A percentile compares a stretch with the other conserved stretches of the same genome.
These are phyloP conservation scores for Peribolospora baueri DNA, from an alignment of 768 basidiomycete species.

Conservation along the genomic window DNA sequence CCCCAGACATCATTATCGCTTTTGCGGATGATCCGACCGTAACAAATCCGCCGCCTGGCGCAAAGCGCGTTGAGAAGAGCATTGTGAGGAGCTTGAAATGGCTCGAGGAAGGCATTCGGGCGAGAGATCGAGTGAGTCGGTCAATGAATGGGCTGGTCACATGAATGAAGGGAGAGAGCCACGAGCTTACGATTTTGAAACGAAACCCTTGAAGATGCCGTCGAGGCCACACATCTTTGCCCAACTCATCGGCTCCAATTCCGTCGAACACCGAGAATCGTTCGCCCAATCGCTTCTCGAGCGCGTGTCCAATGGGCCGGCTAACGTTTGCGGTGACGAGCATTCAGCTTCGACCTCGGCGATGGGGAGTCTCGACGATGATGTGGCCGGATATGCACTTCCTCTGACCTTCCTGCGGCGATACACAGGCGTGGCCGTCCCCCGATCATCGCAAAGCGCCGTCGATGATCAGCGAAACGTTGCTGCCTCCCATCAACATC, in stretches of 20 bases:
- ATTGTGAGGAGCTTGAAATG: conserved; percentile 5
- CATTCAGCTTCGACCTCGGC: conserved; percentile 9
- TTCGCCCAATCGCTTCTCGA: conserved; percentile 39
- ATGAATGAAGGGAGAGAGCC: not conserved
- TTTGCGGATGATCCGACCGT: conserved; percentile 6
- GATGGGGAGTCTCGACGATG: conserved; percentile 43
- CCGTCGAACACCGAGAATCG: conserved; percentile 32
- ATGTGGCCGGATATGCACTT: conserved; percentile 42
- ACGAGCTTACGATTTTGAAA: not conserved
- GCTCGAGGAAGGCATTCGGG: not conserved
- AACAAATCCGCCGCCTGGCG: not conserved
- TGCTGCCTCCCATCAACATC: conserved; percentile 10
- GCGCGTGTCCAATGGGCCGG: conserved; percentile 22
- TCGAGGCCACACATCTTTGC: conserved; percentile 30
- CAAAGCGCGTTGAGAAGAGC: conserved; percentile 6
- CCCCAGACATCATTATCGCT: conserved; percentile 9
- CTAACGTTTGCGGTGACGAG: conserved; percentile 4
- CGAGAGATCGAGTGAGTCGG: not conserved
- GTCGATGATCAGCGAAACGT: not conserved
- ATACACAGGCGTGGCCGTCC: conserved; percentile 11
- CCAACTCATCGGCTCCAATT: conserved; percentile 41
- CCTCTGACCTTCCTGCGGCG: conserved; percentile 34
- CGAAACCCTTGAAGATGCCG: not conserved
- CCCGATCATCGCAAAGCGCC: not conserved
- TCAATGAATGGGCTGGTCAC: no score